Percentiles rank a stretch among this genome's conserved stretches.
Evolutionary conservation across 805 yeast genomes (phyloP).

Genomic region (Spathaspora arborariae): DNA sequence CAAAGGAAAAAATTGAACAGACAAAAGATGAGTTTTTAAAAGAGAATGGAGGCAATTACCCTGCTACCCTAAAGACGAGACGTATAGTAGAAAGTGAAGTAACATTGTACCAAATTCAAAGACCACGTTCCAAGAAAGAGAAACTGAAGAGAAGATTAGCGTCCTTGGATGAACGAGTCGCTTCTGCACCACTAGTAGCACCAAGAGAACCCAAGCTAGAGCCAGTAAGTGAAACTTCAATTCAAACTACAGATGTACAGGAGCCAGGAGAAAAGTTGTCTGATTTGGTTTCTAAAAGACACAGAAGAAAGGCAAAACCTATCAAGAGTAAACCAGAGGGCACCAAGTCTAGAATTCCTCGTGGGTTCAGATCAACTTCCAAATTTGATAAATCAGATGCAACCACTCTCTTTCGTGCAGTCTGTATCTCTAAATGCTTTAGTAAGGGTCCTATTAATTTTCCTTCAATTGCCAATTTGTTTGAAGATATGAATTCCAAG

Average conservation of each 20-base stretch:
- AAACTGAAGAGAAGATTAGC: slow-evolving; percentile 18
- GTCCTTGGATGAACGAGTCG: slow-evolving; percentile 10
- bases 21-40: slow-evolving; percentile 20
- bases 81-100: slow-evolving; percentile 28
- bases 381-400: slow-evolving; percentile 44
- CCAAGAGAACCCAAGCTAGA: background rate
- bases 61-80: slow-evolving; percentile 8
- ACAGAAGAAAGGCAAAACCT: slow-evolving; percentile 12
- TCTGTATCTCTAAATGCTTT: slow-evolving; percentile 64
- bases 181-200: background rate
- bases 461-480: slow-evolving; percentile 50
- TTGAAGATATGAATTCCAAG: slow-evolving; percentile 40
- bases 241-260: background rate
- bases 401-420: slow-evolving; percentile 56
- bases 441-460: slow-evolving; percentile 58
- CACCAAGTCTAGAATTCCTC: background rate
- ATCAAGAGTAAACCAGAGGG: background rate
- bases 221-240: background rate
- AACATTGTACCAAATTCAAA: slow-evolving; percentile 14
- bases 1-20: slow-evolving; percentile 24
- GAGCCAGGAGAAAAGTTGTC: slow-evolving; percentile 1
- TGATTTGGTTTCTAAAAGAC: slow-evolving; percentile 11
- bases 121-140: slow-evolving; percentile 4
- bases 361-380: slow-evolving; percentile 11
- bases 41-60: slow-evolving; percentile 18